Base-by-base conservation (phyloP, 108 stramenopile genomes). In the Schizochytrium sp. region DNA sequence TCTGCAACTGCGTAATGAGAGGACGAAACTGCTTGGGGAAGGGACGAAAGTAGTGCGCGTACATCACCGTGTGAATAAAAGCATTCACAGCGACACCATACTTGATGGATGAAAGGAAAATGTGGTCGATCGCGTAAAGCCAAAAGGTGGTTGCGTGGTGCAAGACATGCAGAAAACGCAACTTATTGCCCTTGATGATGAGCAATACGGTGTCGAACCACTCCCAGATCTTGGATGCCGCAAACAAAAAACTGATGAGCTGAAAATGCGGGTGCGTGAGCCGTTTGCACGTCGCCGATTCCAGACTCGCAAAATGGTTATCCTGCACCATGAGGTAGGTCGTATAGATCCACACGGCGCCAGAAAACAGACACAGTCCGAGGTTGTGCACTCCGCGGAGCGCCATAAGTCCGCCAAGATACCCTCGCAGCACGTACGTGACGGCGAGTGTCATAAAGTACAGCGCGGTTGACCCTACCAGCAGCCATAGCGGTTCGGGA, bases 91-190 rank as follows among this genome's bases (percentile, higher is more conserved):
- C 76, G 51, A 83, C 76, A 45, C 48, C 76, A 45, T 83, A 83
- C 51, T 83, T 83, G 76, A 83, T 53, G 45, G 76, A 83, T 12
- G 76, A 83, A 16, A 53, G 45, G 48, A 83, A 83, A 1, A 53
- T 53, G 51, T 83, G 76, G 76, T 83, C 76, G 48, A 83, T 28
- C 16, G 76, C 76, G 76, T 83, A 83, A 18, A 83, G 76, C 76
- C 76, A 83, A 83, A 83, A 83, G 19, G 76, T 83, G 43, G 76
- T 83, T 6, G 76, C 28, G 51, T 83, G 76, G 51, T 83, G 76
- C n/a, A 83, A 28, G 23, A 47, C 45, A 34, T 83, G 76, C 45
- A 83, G 51, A 23, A 83, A 83, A 18, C 76, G 76, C 10, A 83
- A 12, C 48, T 83, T 83, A 4, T 53, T 83, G 45, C 76, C 76